Conservation (phyloP, 805 yeast species). For the Torulaspora delbrueckii region DNA sequence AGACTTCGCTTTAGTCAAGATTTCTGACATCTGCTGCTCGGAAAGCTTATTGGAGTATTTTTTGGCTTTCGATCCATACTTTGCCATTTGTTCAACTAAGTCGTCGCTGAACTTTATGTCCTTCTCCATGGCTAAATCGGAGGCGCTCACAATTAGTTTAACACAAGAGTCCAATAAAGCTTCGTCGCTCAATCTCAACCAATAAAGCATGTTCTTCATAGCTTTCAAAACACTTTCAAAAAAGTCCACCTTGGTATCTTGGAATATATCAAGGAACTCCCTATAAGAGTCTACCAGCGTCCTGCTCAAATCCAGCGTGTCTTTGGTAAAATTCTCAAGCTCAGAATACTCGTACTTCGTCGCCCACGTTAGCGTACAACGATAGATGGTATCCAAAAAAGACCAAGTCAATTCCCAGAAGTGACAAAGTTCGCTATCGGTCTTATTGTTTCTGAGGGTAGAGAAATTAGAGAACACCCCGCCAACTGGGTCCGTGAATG, state of each 20-base stretch:
- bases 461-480: constrained; percentile 45
- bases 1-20: constrained; percentile 55
- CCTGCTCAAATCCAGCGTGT: constrained; percentile 74
- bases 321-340: constrained; percentile 79
- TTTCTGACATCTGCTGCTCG: constrained; percentile 58
- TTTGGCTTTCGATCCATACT: constrained; percentile 60
- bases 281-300: constrained; percentile 61
- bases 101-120: constrained; percentile 47
- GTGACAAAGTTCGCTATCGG: constrained; percentile 31
- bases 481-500: constrained; percentile 59
- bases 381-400: constrained; percentile 63
- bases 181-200: constrained; percentile 80
- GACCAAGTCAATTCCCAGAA: constrained; percentile 75
- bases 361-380: constrained; percentile 74
- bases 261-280: constrained; percentile 39
- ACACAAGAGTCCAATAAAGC: constrained; percentile 67
- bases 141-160: constrained; percentile 56
- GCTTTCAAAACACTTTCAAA: constrained; percentile 55
- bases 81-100: constrained; percentile 53
- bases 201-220: constrained; percentile 61
- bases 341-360: constrained; percentile 48
- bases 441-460: constrained; percentile 23
- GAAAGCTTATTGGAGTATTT: constrained; percentile 65
- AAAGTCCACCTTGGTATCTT: constrained; percentile 36
- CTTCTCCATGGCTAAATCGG: constrained; percentile 58